Base-by-base conservation (phyloP, 2,329 filamentous ascomycete genomes). In the Aspergillus viridinutans region DNA sequence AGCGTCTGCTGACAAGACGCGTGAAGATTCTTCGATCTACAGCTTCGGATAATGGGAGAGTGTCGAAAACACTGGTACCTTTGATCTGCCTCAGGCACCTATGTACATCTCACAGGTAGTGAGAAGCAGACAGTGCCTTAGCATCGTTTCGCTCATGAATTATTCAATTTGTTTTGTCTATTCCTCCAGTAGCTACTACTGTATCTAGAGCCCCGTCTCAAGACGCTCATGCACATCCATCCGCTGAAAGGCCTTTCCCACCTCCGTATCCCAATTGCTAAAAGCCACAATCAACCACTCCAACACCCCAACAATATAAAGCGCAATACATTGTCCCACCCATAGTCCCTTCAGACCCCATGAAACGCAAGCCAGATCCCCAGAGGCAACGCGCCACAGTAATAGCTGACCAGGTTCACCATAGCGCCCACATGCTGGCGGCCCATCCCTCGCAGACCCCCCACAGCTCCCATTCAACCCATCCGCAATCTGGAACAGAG, bases 401-500 rank as follows among this genome's bases (percentile, higher is more conserved):
- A 96, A 72, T 96, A 96, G 69, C 88, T 90, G 20, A 92, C 73
- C 17, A 92, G 79, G 70, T 96, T 96, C 53, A 95, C 90, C 1
- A 85, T 76, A 1, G 90, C 91, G 14, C 92, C 92, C 51, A 95
- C 82, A 80, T 92, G 91, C 72, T 96, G 91, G 54, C 89, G 78
- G 2, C 91, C 92, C 90, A 93, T 94, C 0, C 91, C 92, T 61
- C 91, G 77, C 14, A 96, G 75, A 21, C 86, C 92, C 91, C 1
- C 92, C 91, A 68, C 91, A 96, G 58, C 85, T 89, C 1, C 91
- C 90, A 66, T 94, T 94, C 35, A 96, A 76, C 0, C 91, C 92
- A 69, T 96, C 91, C 0, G 91, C 90, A 58, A 96, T 92, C 76
- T 96, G 91, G 74, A 96, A 96, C 2, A 96, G 78, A 0, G 91